Conservation (phyloP, 805 yeast species). For the Naumovozyma castellii region DNA sequence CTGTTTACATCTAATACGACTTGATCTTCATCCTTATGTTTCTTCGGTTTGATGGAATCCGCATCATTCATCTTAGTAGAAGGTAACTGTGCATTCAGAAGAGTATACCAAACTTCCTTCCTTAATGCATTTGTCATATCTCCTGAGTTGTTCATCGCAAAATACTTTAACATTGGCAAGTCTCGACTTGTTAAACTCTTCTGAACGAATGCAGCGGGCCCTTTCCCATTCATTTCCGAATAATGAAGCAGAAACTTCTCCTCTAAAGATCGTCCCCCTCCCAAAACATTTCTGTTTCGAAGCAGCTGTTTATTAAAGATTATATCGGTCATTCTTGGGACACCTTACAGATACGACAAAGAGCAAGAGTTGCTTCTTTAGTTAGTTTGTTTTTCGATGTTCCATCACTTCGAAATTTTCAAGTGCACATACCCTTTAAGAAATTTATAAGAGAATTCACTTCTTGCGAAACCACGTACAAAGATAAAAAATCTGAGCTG, state of each 20-base stretch:
- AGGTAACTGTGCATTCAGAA: constrained; percentile 22
- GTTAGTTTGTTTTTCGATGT: background rate
- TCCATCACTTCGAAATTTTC: no score
- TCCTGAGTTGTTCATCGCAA: constrained; percentile 20
- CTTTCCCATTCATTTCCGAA: background rate
- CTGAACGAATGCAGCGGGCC: constrained; percentile 4
- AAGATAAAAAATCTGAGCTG: no score
- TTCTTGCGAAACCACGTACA: no score
- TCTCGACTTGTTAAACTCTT: constrained; percentile 12
- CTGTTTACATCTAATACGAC: constrained; percentile 70
- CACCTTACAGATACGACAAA: no score
- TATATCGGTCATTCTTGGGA: no score
- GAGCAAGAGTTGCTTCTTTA: background rate
- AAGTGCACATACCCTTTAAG: no score
- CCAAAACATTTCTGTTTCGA: background rate
- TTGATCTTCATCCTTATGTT: constrained; percentile 69
- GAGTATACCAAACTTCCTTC: constrained; percentile 18
- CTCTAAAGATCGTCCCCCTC: background rate
- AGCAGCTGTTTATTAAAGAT: background rate
- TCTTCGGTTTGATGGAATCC: constrained; percentile 17
- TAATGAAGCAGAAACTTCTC: background rate
- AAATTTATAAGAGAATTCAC: no score
- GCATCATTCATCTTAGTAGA: no score
- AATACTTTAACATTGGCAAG: constrained; percentile 7
- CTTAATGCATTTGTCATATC: constrained; percentile 17